A percentile compares a stretch with the other conserved stretches of the same genome.
Conservation (phyloP, 495 filamentous ascomycete species). For the Penicillium longicatenatum region DNA sequence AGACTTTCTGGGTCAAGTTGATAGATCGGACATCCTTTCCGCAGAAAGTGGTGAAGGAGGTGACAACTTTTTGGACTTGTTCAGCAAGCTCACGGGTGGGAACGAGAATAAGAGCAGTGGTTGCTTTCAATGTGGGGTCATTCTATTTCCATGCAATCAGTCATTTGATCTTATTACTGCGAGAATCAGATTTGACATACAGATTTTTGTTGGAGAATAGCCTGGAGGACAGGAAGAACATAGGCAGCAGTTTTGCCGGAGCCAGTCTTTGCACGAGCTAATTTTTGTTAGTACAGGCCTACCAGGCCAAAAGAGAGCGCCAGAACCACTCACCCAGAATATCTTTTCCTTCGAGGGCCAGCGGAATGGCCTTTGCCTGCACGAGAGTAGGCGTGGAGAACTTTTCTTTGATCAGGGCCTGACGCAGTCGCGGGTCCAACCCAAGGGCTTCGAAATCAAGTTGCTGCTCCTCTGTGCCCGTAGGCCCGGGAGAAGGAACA, state of each 20-base stretch:
- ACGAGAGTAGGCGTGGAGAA: slow-evolving; percentile 84
- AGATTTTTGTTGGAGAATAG: slow-evolving; percentile 74
- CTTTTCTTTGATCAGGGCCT: slow-evolving; percentile 80
- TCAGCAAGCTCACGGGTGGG: slow-evolving; percentile 92
- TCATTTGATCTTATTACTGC: background rate
- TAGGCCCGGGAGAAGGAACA: slow-evolving; percentile 49
- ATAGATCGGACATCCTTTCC: slow-evolving; percentile 76
- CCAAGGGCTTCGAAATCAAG: slow-evolving; percentile 55
- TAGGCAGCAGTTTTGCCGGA: slow-evolving; percentile 98
- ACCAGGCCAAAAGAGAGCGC: background rate
- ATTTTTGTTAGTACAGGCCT: slow-evolving; percentile 23
- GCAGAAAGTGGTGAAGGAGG: slow-evolving; percentile 77
- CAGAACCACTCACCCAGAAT: slow-evolving; percentile 63
- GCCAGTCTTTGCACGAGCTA: slow-evolving; percentile 85
- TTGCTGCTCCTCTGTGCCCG: slow-evolving; percentile 29
- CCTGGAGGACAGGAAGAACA: slow-evolving; percentile 82
- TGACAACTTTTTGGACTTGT: slow-evolving; percentile 76
- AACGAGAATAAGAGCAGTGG: slow-evolving; percentile 80
- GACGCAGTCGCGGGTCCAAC: slow-evolving; percentile 81
- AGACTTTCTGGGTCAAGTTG: slow-evolving; percentile 85
- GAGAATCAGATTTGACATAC: slow-evolving; percentile 42
- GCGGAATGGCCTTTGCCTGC: slow-evolving; percentile 83
- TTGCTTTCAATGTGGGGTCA: slow-evolving; percentile 47
- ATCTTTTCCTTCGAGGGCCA: slow-evolving; percentile 89
- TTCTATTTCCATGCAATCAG: slow-evolving; percentile 20